Base-by-base conservation (phyloP, 1,139 yeast species). In the Saccharomyces pastorianus region DNA sequence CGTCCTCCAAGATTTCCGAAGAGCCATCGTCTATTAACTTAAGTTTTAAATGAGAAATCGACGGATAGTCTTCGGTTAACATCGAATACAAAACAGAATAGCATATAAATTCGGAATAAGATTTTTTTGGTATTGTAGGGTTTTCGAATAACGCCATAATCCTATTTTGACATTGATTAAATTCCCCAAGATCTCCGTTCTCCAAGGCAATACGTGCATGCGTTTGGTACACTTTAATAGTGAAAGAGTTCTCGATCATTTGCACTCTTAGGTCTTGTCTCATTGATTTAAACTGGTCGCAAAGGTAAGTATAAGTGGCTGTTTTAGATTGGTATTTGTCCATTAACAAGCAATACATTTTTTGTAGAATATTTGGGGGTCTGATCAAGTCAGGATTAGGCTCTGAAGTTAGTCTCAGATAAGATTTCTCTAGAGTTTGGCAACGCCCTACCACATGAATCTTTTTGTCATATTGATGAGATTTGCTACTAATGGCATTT, bases 251-350 rank as follows among this genome's bases (percentile, higher is more conserved):
- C 64, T 84, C 85, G 49, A 93, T 84, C 67, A 88, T 88, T 70
- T 93, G 99, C 7, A 93, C 98, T 4, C 96, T 88, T 60, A 93
- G 73, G 71, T 93, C 99, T 69, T 93, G 99, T 61, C 99, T 76
- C 58, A 93, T 77, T 0, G 97, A 87, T 69, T 91, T 91, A 67
- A 91, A 81, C 69, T 93, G 99, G 69, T 88, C 95, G 65, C 93
- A 86, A 7, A 88, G 72, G 68, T 91, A 93, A 28, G 84, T 77
- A 67, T 93, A 93, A 55, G 77, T 76, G 4, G 74, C 74, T 49
- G 77, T 77, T 26, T 79, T 79, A 6, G 73, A 72, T 23, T 73
- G 64, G 73, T 83, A 85, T 63, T 84, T 85, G 7, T 71, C 66
- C 60, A 82, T 71, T 6, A 93, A 76, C 53, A 77, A 69, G 31